These are phyloP conservation scores for Spizellomyces sp. DNA, from an alignment of 192 early-diverging fungal genomes.

Conservation along the genomic window DNA sequence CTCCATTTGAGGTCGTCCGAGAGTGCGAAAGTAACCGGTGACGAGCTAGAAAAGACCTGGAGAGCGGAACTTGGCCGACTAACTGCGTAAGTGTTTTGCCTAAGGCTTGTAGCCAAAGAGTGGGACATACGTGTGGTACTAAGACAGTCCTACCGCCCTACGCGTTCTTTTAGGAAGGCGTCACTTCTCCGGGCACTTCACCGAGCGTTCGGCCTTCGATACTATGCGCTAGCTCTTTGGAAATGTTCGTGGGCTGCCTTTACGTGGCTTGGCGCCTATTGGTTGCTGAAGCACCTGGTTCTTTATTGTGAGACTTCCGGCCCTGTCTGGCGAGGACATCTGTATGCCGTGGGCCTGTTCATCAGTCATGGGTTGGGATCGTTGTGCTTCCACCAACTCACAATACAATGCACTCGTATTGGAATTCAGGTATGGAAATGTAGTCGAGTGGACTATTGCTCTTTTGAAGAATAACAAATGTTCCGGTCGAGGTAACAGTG, in stretches of 20 bases:
- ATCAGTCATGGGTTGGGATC: conserved; percentile 44
- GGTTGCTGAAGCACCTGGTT: conserved; percentile 53
- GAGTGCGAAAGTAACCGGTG: conserved; percentile 55
- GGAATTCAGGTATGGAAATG: conserved; percentile 40
- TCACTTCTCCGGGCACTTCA: conserved; percentile 61
- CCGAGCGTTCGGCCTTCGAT: conserved; percentile 57
- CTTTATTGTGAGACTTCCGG: conserved; percentile 34
- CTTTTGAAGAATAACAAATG: not conserved
- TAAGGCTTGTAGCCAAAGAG: too few species aligned
- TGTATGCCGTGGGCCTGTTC: conserved; percentile 61
- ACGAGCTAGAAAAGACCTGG: conserved; percentile 56
- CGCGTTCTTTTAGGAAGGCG: conserved; percentile 33
- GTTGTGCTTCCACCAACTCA: conserved; percentile 50
- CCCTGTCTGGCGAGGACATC: conserved; percentile 37
- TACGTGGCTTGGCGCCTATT: conserved; percentile 62
- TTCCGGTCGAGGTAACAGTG: conserved; percentile 41
- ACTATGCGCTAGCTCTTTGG: conserved; percentile 60
- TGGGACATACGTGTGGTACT: too few species aligned
- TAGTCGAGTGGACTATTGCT: not conserved
- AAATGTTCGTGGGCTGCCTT: conserved; percentile 66
- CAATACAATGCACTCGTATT: conserved; percentile 45
- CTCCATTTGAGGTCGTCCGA: conserved; percentile 58
- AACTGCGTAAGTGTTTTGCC: conserved; percentile 41
- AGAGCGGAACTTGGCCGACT: conserved; percentile 45
- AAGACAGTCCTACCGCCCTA: too few species aligned